phyloP scores from a whole-genome alignment of 768 basidiomycete genomes.

The Kwoniella mangroviensis region DNA sequence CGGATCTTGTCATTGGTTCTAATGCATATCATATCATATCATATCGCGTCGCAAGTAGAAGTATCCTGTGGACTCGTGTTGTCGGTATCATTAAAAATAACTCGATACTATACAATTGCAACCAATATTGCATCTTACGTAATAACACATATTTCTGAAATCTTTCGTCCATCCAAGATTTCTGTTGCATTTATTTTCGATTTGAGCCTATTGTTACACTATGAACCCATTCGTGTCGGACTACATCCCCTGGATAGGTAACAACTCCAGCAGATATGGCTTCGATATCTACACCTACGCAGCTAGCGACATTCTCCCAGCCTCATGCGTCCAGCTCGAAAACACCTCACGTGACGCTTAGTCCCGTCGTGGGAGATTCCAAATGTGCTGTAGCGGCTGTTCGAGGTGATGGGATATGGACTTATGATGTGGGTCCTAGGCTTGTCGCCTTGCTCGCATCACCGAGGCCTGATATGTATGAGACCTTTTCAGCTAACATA shows the following conservation, averaged over 20 bases:
- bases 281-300: constrained; percentile 45
- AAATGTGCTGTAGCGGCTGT: constrained; percentile 52
- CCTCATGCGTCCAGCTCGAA: constrained; percentile 50
- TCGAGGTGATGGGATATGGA: constrained; percentile 57
- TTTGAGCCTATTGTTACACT: no score
- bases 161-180: not conserved
- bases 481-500: no score
- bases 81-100: not conserved
- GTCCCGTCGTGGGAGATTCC: constrained; percentile 42
- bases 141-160: constrained; percentile 17
- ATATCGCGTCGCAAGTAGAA: not conserved
- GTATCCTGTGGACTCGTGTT: not conserved
- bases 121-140: constrained; percentile 4
- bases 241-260: not conserved
- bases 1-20: not conserved
- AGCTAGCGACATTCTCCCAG: constrained; percentile 51
- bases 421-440: constrained; percentile 54
- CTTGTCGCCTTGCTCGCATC: not conserved
- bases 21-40: not conserved
- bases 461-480: not conserved
- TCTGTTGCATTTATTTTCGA: not conserved
- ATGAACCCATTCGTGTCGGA: no score
- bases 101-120: constrained; percentile 10
- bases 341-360: constrained; percentile 40
- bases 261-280: constrained; percentile 11